Evolutionary conservation across 371 early-diverging fungal species (phyloP), one percentile per base, ranked within the genome.

Genomic region (Lichtheimia ramosa): DNA sequence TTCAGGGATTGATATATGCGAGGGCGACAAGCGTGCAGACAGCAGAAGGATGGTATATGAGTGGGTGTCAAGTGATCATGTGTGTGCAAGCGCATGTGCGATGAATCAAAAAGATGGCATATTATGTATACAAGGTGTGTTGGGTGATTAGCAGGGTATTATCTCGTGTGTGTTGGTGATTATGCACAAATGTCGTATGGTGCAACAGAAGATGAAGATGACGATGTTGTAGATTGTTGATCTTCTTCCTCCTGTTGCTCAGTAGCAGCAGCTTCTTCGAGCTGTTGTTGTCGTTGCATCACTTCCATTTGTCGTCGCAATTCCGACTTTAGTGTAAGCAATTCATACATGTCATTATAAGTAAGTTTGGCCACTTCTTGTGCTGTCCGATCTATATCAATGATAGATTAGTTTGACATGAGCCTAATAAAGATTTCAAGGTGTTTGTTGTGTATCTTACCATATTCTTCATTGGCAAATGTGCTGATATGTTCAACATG

Each of bases 401-500:
- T 41, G n/a, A n/a, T 41, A 46, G 1, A 27, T 21, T 3, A 43
- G 18, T 40, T 21, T 15, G 42, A 24, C 43, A 40, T 23, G 16
- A 42, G 39, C 25, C 54, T 20, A 53, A 6, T 48, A 20, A 0
- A 27, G 14, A 40, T 48, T 34, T 34, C 34, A 34, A 43, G 24
- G 28, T 3, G 25, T 43, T 55, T 50, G 24, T n/a, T n/a, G n/a
- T n/a, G n/a, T 21, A 52, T 27, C 43, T 57, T 74, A 78, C 78
- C 78, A 58, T 78, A 78, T 43, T 78, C 78, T 64, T 78, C 78
- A 43, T 78, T 74, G 21, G 71, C 75, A 66, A 78, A 78, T 18
- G 78, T 78, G 46, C 68, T 68, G 13, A 70, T 53, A 41, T 70
- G 62, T 48, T 74, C 75, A 28, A 78, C 69, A 16, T 74, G 61